Evolutionary conservation across 2,329 filamentous ascomycete species (phyloP), one percentile per base, ranked within the genome.

Genomic region (Diaporthe amygdali): DNA sequence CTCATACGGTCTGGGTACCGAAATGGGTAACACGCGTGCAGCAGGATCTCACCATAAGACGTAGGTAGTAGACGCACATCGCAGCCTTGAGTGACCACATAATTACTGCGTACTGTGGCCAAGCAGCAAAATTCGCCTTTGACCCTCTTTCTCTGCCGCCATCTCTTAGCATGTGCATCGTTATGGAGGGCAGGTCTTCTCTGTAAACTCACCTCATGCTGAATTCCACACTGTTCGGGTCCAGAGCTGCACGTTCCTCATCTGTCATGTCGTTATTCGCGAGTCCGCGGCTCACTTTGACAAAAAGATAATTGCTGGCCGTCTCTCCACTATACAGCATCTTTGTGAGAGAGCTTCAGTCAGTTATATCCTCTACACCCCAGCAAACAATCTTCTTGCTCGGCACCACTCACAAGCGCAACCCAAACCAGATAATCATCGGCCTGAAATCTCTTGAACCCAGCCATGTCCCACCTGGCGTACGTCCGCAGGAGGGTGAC

Each of bases 181-280:
- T 0, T 25, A 15, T 3, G 22, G 37, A 30, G 47, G 47, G 17
- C 10, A 27, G 32, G 15, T 49, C 59, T 25, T 47, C 54, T 25
- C 34, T 6, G 41, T n/a, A 14, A 20, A 68, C 37, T 56, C 14
- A 69, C 68, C 68, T 59, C 55, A 64, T 30, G 5, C 76, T 74
- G 74, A 82, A 88, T 75, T 88, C 85, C 39, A 79, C 75, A 7
- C 83, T 84, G n/a, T 79, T 74, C 0, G 83, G 80, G 10, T 80
- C 79, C 30, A 89, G 78, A 0, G 79, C 75, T 10, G 74, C 76
- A 25, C 88, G 84, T 71, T 87, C 76, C 49, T 79, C 82, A n/a
- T 85, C 82, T 2, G 86, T 87, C 85, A 90, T 88, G 72, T 82
- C 77, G 75, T 87, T 89, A 75, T 89, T 89, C 59, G 87, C 87